phyloP scores from a whole-genome alignment of 1,139 yeast genomes.

The Petasospora rhodanensis region DNA sequence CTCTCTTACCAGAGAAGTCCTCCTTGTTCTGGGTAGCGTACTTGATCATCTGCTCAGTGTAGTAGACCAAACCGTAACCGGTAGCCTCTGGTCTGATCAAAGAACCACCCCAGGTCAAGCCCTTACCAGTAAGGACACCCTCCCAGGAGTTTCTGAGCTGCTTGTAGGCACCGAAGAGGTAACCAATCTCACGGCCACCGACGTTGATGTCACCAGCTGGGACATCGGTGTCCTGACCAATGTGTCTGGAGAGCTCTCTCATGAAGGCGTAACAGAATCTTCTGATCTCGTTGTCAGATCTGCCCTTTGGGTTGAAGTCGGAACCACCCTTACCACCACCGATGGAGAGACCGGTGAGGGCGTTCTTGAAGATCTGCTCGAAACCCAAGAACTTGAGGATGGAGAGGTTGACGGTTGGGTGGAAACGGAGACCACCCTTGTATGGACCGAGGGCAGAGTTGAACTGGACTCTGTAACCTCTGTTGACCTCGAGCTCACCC shows the following conservation, averaged over 20 bases:
- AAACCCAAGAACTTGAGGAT: conserved; percentile 94
- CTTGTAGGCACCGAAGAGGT: conserved; percentile 96
- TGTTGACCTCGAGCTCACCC: conserved; percentile 88
- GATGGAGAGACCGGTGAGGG: conserved; percentile 93
- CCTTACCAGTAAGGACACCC: conserved; percentile 98
- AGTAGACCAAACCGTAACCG: conserved; percentile 96
- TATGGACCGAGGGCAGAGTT: conserved; percentile 98
- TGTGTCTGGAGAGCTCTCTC: conserved; percentile 93
- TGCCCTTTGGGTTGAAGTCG: conserved; percentile 96
- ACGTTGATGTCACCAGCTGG: conserved; percentile 87
- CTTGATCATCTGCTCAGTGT: conserved; percentile 96
- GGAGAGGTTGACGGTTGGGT: conserved; percentile 93
- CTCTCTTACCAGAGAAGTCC: conserved; percentile 86
- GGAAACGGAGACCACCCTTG: conserved; percentile 98
- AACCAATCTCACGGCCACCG: conserved; percentile 63
- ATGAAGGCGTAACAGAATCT: conserved; percentile 94
- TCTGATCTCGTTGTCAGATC: conserved; percentile 89
- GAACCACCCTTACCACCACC: conserved; percentile 99
- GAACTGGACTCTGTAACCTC: conserved; percentile 98
- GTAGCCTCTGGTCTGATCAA: conserved; percentile 99
- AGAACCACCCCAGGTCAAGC: conserved; percentile 98
- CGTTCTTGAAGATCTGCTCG: conserved; percentile 98
- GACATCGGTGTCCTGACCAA: conserved; percentile 95
- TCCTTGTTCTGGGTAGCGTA: conserved; percentile 87
- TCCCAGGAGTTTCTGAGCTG: conserved; percentile 88